Base-by-base conservation (phyloP, 441 rosid species). In the Gossypium laxum region DNA sequence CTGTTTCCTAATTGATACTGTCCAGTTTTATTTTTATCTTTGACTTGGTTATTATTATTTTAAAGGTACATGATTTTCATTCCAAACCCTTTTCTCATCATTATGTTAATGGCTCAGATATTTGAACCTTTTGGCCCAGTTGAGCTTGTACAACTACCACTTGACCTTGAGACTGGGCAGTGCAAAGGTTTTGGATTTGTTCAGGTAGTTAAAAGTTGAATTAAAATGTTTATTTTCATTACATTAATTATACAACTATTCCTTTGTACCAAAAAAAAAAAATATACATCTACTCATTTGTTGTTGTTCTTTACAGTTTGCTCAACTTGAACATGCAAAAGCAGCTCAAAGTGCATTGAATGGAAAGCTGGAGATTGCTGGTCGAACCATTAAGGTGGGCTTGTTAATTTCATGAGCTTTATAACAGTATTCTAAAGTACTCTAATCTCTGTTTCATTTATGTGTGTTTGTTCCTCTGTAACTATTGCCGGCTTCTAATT, bases 171-270 rank as follows among this genome's bases (percentile, higher is more conserved):
- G 79, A 89, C 91, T 26, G 91, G 95, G 52, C 96, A 90, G 72
- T 92, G 98, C 88, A 90, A 92, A 77, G 95, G 98, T 70, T 92
- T 85, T 70, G 96, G 93, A 67, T 92, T 92, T 87, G 88, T 92
- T 80, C 98, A 92, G 85, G 98, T 90, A 67, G 90, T 85, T 32
- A 43, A 50, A 56, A 30, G 32, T 60, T 45, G 67, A 18, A 30
- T 57, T 4, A 4, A 51, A 32, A 2, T 24, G 14, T 57, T 18
- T 19, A 15, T 73, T 58, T 12, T 28, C 43, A 5, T 54, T 57
- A 54, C 22, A 19, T 5, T 2, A 48, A 52, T 67, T 17, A 4
- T 50, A 28, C n/a, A 26, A 41, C 11, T 41, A 14, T 54, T 15
- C 60, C 64, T 15, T 74, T 71, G 47, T 15, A 28, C 32, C 5